Conservation (phyloP, 805 yeast species). For the Candida verbasci region DNA sequence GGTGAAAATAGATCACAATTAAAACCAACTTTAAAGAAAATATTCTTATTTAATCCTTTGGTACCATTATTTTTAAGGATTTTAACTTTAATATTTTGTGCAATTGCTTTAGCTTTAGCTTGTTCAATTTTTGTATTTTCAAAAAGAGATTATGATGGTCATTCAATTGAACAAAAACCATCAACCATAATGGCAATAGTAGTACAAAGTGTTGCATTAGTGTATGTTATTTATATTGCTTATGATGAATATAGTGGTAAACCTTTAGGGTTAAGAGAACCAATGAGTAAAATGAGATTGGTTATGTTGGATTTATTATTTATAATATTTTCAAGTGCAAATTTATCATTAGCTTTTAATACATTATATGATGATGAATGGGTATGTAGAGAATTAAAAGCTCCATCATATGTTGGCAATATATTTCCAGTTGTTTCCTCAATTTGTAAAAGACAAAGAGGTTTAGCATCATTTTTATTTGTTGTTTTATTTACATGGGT, state of each 20-base stretch:
- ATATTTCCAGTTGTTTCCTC: constrained; percentile 34
- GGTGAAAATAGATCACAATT: constrained; percentile 57
- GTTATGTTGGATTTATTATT: constrained; percentile 80
- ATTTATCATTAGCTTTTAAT: constrained; percentile 79
- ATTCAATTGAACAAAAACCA: constrained; percentile 64
- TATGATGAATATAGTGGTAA: constrained; percentile 89
- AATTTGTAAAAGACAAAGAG: constrained; percentile 75
- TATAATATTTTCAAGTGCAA: constrained; percentile 86
- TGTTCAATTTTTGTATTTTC: constrained; percentile 47
- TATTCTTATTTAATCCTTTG: constrained; percentile 71
- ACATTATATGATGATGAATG: constrained; percentile 76
- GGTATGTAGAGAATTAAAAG: constrained; percentile 48
- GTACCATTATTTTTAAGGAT: constrained; percentile 72
- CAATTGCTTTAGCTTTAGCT: constrained; percentile 72
- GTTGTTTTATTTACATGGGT: constrained; percentile 80
- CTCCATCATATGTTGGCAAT: constrained; percentile 14
- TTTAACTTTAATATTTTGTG: constrained; percentile 46
- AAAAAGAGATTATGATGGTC: constrained; percentile 25
- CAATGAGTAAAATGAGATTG: constrained; percentile 75
- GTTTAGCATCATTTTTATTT: constrained; percentile 74
- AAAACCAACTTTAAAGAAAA: constrained; percentile 55
- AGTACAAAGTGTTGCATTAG: constrained; percentile 74
- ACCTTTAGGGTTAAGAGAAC: constrained; percentile 86
- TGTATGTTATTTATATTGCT: constrained; percentile 76
- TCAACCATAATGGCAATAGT: constrained; percentile 90